Base-by-base conservation (phyloP, 768 basidiomycete species). In the Russula abietina region DNA sequence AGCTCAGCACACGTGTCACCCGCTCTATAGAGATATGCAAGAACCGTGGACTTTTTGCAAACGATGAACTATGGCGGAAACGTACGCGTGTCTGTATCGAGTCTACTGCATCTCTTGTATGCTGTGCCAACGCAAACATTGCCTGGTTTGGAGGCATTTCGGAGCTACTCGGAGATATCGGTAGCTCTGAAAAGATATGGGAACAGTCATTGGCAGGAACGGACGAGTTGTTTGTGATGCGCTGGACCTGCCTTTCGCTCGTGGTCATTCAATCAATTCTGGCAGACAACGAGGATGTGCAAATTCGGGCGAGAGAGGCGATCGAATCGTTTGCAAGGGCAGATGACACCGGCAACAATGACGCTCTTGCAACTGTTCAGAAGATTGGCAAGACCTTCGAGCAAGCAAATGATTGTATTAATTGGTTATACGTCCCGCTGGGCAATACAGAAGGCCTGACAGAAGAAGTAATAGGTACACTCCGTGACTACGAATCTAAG, bases 181-280 rank as follows among this genome's bases (percentile, higher is more conserved):
- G 55, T n/a, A 43, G 3, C 1, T 11, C 1, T 16, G 19, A 56
- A 28, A 45, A n/a, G 19, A 32, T 17, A 4, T 28, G 41, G 17
- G 39, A 32, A 9, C n/a, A 7, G 16, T 43, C 17, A 2, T n/a
- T 10, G 39, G 10, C 14, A 17, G 26, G 36, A 26, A 30, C 2
- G 4, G 54, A 55, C n/a, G 4, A 26, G n/a, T 11, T 19, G 5
- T 53, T 53, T 9, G 33, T 53, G 12, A 24, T 3, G 4, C 33
- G 22, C 12, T 56, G 55, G 55, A 56, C 55, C 33, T 53, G 52
- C 33, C 52, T 53, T 36, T 53, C 52, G 16, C 16, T 53, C 5
- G 7, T 53, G 11, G n/a, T 22, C 22, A 24, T 32, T 22, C 33
- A 33, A 33, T 19, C 5, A 6, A 16, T 14, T 36, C 30, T 53